These are phyloP conservation scores for Lolium perenne DNA, from an alignment of 176 grass and related monocot species.

Conservation along the genomic window DNA sequence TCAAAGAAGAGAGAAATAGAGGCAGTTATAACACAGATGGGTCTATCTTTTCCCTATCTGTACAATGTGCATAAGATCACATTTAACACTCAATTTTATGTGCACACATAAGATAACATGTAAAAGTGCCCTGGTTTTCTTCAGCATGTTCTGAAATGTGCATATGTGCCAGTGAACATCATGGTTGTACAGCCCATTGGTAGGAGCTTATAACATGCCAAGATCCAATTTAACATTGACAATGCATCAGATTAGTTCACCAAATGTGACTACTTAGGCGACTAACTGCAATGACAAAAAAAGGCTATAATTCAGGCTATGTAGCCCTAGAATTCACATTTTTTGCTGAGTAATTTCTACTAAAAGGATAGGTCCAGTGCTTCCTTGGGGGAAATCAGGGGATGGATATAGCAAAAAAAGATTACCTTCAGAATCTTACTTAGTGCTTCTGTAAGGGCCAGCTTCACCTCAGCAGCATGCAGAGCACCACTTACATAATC, in stretches of 20 bases:
- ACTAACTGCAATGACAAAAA: background rate
- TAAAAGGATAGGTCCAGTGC: background rate
- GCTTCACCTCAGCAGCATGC: constrained; percentile 62
- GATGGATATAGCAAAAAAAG: background rate
- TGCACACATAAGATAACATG: background rate
- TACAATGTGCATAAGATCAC: background rate
- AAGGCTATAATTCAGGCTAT: background rate
- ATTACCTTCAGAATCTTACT: constrained; percentile 66
- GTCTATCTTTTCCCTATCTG: background rate
- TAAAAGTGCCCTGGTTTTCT: background rate
- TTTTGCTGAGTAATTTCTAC: background rate
- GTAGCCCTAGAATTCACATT: background rate
- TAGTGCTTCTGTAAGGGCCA: constrained; percentile 56
- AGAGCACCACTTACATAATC: constrained; percentile 69
- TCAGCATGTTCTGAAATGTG: background rate
- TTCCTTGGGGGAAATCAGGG: background rate
- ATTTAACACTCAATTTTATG: background rate
- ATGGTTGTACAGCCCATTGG: background rate
- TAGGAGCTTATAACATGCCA: background rate
- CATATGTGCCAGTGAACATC: background rate
- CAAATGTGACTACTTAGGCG: background rate
- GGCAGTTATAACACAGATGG: background rate
- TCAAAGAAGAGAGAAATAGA: background rate
- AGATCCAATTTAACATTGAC: background rate
- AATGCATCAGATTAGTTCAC: background rate